Conservation (phyloP, 148 eudicot species). For the Nepenthes mirabilis region DNA sequence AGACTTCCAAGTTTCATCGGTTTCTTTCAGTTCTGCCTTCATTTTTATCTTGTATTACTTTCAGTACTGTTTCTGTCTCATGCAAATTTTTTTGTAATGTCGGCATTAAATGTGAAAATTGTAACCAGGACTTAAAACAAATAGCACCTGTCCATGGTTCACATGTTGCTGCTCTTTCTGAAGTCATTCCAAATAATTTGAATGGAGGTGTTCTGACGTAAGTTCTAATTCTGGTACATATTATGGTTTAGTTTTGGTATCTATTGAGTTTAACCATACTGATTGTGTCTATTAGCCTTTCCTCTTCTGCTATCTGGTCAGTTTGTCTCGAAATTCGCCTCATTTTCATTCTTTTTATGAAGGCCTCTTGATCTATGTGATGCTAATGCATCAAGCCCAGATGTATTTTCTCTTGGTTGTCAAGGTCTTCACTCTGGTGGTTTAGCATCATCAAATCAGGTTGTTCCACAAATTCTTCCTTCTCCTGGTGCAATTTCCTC, state of each 20-base stretch:
- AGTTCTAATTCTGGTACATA: conserved; percentile 13
- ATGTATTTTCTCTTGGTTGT: conserved; percentile 41
- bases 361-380: conserved; percentile 96
- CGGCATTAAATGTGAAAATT: conserved; percentile 16
- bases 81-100: conserved; percentile 2
- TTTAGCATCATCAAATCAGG: conserved; percentile 19
- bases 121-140: conserved; percentile 50
- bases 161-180: conserved; percentile 62
- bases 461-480: conserved; percentile 15
- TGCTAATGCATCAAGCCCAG: conserved; percentile 45
- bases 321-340: too few relatives aligned
- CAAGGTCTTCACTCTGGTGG: conserved; percentile 30
- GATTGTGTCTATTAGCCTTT: neutral
- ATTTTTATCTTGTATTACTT: too few relatives aligned
- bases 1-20: too few relatives aligned
- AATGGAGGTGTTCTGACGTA: conserved; percentile 80
- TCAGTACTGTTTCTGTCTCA: neutral
- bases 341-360: conserved; percentile 7
- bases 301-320: too few relatives aligned
- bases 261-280: neutral
- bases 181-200: conserved; percentile 65
- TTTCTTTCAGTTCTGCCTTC: neutral
- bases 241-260: neutral
- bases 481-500: conserved; percentile 11
- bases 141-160: conserved; percentile 56